These are phyloP conservation scores for Schizophyllum commune DNA, from an alignment of 1,284 basidiomycete genomes.

Conservation along the genomic window DNA sequence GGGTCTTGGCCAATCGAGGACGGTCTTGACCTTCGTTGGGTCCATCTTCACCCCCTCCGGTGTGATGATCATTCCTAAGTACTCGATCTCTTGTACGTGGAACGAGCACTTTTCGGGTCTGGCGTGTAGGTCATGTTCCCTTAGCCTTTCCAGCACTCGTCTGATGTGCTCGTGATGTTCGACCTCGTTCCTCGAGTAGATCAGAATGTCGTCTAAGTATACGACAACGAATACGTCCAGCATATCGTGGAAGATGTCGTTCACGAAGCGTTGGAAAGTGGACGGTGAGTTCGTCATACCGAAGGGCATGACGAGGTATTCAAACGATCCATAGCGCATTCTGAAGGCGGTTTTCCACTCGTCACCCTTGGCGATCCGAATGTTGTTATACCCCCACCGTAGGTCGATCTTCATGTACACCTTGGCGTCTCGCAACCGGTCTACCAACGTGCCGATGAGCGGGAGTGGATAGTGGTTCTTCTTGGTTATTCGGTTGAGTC, in stretches of 20 bases:
- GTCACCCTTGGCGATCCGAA: conserved; percentile 24
- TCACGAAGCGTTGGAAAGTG: no score
- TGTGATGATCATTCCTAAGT: conserved; percentile 31
- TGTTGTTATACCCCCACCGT: conserved; percentile 23
- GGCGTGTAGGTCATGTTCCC: conserved; percentile 16
- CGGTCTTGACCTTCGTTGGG: conserved; percentile 24
- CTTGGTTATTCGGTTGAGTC: conserved; percentile 26
- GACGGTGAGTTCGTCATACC: no score
- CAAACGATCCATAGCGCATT: conserved; percentile 29
- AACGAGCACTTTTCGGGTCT: conserved; percentile 20
- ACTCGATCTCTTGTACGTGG: conserved; percentile 22
- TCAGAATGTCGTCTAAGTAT: conserved; percentile 18
- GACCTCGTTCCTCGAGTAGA: conserved; percentile 14
- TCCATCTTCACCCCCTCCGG: conserved; percentile 27
- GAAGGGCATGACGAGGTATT: conserved; percentile 32
- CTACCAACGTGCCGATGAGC: conserved; percentile 15
- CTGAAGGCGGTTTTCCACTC: conserved; percentile 31
- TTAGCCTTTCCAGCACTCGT: conserved; percentile 24
- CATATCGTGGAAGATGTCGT: no score
- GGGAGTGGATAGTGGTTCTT: conserved; percentile 31
- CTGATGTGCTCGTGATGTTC: conserved; percentile 20
- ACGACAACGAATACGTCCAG: conserved; percentile 10
- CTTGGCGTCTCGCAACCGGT: conserved; percentile 16
- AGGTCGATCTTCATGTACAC: conserved; percentile 30
- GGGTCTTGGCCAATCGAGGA: conserved; percentile 31